Base-by-base conservation (phyloP, 176 grass and related monocot species). In the Stipa capillata region DNA sequence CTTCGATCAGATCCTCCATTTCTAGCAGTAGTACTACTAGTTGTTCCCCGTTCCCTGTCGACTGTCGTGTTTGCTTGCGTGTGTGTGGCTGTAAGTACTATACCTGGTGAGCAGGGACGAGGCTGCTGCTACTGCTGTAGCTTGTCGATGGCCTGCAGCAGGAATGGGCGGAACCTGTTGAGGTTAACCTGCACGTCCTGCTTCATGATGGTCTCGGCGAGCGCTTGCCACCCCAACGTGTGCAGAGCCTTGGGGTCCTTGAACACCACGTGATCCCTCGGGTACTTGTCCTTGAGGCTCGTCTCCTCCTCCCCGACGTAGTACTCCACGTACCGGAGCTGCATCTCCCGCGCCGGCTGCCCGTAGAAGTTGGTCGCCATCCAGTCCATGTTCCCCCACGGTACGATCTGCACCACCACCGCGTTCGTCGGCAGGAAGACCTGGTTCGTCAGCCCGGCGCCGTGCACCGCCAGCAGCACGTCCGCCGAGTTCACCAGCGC, bases 371-470 rank as follows among this genome's bases (percentile, higher is more conserved):
- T 86, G 76, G 78, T 92, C 5, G 93, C 87, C 82, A 81, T 72
- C 87, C 93, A 90, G 34, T 97, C 90, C 90, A 97, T 90, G 56
- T 88, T 83, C 16, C 93, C 93, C 93, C 90, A 92, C 33, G 93
- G 93, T 48, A 97, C 87, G 11, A 97, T 72, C 85, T 97, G 93
- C 36, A 97, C 37, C 50, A 92, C 21, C 11, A 92, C 83, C 0
- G 84, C 85, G 4, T 66, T 15, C 0, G 33, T 93, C 90, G 94
- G 94, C 24, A 97, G 89, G 81, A 97, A 97, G 37, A 93, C 72
- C 81, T 94, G 86, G 79, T 94, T 94, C 1, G 94, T 91, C 53
- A 94, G 81, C 31, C 94, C 94, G 3, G 94, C 91, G 27, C 94
- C 91, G 44, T 94, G 94, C 24, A 83, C 94, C 1, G 91, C 91